Percentiles rank a stretch among this genome's conserved stretches.
These are phyloP conservation scores for Digitaria exilis DNA, from an alignment of 202 grass and related monocot species.

Conservation along the genomic window DNA sequence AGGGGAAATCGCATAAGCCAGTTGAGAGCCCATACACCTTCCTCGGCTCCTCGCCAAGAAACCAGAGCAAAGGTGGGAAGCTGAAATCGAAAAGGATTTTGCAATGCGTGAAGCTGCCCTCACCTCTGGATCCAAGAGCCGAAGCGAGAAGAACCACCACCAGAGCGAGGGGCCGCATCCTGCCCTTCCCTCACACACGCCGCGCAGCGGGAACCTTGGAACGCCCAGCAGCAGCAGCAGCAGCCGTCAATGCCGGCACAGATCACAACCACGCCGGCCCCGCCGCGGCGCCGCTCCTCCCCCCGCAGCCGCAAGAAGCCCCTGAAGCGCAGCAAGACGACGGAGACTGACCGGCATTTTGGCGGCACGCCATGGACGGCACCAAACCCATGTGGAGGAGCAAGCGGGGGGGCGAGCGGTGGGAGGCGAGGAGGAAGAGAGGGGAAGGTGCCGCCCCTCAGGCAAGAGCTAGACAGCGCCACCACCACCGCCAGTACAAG, in stretches of 20 bases:
- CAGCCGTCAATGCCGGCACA: constrained; percentile 5
- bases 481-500: constrained; percentile 1
- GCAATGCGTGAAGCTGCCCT: constrained; percentile 29
- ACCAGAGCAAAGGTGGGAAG: background rate
- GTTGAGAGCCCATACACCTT: background rate
- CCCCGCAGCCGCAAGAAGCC: constrained; percentile 13
- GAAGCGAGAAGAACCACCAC: constrained; percentile 47
- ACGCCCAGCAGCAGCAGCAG: background rate
- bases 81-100: background rate
- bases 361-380: constrained; percentile 37
- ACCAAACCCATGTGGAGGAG: constrained; percentile 23
- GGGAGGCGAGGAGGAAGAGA: background rate
- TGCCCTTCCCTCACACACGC: background rate
- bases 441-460: constrained; percentile 32
- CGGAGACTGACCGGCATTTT: constrained; percentile 37
- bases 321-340: constrained; percentile 28
- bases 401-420: background rate
- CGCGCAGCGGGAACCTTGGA: background rate
- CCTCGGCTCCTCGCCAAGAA: background rate
- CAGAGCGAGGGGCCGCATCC: constrained; percentile 45
- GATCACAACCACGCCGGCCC: constrained; percentile 23
- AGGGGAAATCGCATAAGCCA: too few relatives aligned
- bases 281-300: constrained; percentile 16
- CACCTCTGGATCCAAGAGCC: constrained; percentile 76
- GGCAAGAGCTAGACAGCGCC: constrained; percentile 1